Evolutionary conservation across 2,329 filamentous ascomycete species (phyloP).

Genomic region (Cercospora brassicicola): DNA sequence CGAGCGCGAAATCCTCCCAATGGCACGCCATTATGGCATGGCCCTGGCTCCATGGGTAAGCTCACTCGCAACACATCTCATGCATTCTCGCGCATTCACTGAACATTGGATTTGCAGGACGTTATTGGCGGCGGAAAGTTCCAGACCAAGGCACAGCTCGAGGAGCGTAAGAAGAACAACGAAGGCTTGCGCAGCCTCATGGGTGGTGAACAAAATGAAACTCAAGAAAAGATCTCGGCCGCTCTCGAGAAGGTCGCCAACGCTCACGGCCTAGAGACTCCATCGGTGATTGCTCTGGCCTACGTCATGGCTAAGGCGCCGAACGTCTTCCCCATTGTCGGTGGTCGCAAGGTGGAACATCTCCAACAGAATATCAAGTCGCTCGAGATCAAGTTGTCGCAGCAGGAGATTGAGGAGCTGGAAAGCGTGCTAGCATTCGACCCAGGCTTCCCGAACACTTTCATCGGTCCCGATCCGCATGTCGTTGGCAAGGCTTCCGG

Average conservation of each 20-base stretch:
- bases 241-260: conserved; percentile 62
- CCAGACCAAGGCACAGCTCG: conserved; percentile 48
- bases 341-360: conserved; percentile 68
- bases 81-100: background rate
- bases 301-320: conserved; percentile 69
- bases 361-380: conserved; percentile 69
- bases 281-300: conserved; percentile 55
- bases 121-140: conserved; percentile 42
- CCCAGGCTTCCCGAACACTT: conserved; percentile 65
- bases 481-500: conserved; percentile 30
- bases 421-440: conserved; percentile 64
- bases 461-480: conserved; percentile 48
- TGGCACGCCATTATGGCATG: conserved; percentile 47
- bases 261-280: conserved; percentile 49
- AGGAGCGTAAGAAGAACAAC: conserved; percentile 44
- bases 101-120: conserved; percentile 42
- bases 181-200: conserved; percentile 35
- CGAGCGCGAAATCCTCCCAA: conserved; percentile 50
- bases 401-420: conserved; percentile 65
- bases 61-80: background rate
- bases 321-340: conserved; percentile 61
- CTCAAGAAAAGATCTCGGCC: conserved; percentile 54
- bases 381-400: conserved; percentile 59
- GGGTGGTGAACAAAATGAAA: conserved; percentile 36
- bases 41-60: conserved; percentile 57